Percentiles rank a stretch among this genome's conserved stretches.
These are phyloP conservation scores for Aspergillus pseudoviridinutans DNA, from an alignment of 2,329 filamentous ascomycete species.

Conservation along the genomic window DNA sequence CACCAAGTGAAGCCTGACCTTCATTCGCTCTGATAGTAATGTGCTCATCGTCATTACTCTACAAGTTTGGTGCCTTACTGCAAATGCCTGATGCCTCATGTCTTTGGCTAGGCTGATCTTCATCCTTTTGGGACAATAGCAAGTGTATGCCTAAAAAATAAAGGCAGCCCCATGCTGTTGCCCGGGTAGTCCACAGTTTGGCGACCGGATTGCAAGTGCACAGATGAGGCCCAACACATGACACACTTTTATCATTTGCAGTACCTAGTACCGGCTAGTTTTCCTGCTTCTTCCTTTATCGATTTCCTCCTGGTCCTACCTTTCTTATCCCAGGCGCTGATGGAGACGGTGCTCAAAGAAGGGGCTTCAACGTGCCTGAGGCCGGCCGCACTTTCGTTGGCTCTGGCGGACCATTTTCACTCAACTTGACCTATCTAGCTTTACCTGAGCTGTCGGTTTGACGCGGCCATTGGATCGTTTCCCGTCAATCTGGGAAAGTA, in stretches of 20 bases:
- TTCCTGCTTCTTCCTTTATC: not conserved
- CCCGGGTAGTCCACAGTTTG: conserved; percentile 3
- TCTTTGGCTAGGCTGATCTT: not conserved
- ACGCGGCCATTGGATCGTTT: not conserved
- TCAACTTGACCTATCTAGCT: not conserved
- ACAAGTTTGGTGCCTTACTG: conserved; percentile 13
- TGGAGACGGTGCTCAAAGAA: not conserved
- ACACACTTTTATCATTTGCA: not conserved
- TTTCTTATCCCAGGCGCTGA: not conserved
- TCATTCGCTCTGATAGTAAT: conserved; percentile 8
- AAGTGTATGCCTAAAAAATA: conserved; percentile 5
- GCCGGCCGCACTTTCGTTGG: not conserved
- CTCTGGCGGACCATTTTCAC: not conserved
- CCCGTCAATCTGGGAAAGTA: not conserved
- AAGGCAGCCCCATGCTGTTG: conserved; percentile 7
- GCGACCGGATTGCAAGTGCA: conserved; percentile 15
- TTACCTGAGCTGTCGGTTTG: not conserved
- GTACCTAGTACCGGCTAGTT: not conserved
- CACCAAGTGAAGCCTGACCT: conserved; percentile 12
- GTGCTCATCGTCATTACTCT: conserved; percentile 13
- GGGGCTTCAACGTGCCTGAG: not conserved
- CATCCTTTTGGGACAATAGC: not conserved
- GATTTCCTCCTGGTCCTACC: not conserved
- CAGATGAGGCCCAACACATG: conserved; percentile 16
- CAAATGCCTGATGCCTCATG: conserved; percentile 6